Conservation (phyloP, 208 protist genomes). For the Trypanosoma melophagium region DNA sequence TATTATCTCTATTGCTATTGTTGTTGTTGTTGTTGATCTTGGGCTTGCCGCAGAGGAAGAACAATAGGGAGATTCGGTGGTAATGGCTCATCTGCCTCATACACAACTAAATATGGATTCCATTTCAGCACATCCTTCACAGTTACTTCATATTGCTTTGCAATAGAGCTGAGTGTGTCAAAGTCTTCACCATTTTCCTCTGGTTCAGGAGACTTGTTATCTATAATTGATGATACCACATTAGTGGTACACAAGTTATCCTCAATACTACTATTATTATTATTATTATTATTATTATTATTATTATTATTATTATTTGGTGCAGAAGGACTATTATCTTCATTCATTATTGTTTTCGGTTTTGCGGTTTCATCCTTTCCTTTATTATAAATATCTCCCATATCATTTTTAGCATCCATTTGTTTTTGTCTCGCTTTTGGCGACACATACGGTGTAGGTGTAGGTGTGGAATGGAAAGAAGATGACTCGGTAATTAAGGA, state of each 20-base stretch:
- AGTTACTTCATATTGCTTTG: constrained; percentile 42
- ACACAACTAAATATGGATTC: constrained; percentile 67
- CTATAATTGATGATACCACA: neutral
- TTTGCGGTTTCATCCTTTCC: neutral
- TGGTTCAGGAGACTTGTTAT: neutral
- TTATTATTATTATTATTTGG: neutral
- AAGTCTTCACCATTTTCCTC: constrained; percentile 39
- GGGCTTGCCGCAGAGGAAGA: no score
- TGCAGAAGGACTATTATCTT: neutral
- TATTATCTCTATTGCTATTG: constrained; percentile 5
- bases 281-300: neutral
- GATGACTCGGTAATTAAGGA: constrained; percentile 23
- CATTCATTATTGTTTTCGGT: neutral
- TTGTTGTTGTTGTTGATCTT: constrained; percentile 32
- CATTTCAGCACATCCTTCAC: constrained; percentile 53
- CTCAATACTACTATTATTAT: neutral
- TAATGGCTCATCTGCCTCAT: constrained; percentile 54
- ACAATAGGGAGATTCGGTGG: constrained; percentile 73
- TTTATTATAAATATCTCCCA: neutral
- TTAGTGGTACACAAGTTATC: neutral
- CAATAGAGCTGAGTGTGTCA: constrained; percentile 71
- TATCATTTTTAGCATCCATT: neutral
- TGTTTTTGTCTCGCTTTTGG: neutral
- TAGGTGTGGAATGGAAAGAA: constrained; percentile 19
- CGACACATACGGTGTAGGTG: neutral